Percentiles rank a stretch among this genome's conserved stretches.
phyloP scores from a whole-genome alignment of 495 filamentous ascomycete species.

The Xylaria sp. region DNA sequence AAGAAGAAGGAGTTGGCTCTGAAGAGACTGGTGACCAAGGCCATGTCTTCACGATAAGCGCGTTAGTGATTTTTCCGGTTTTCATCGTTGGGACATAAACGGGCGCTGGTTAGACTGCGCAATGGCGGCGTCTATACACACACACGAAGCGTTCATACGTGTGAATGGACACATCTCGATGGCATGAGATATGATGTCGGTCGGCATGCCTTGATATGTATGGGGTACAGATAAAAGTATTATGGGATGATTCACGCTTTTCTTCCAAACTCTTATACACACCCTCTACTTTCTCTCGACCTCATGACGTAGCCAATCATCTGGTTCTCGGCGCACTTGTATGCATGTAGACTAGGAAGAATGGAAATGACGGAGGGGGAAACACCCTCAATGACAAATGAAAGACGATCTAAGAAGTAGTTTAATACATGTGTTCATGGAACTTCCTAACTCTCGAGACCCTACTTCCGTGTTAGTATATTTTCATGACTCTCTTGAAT shows the following conservation, averaged over 20 bases:
- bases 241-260: slow-evolving; percentile 46
- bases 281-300: slow-evolving; percentile 36
- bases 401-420: slow-evolving; percentile 20
- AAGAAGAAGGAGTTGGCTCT: slow-evolving; percentile 99
- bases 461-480: background rate
- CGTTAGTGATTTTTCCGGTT: slow-evolving; percentile 38
- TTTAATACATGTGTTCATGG: background rate
- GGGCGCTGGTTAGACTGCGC: slow-evolving; percentile 41
- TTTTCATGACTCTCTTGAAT: background rate
- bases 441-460: background rate
- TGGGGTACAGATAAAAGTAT: slow-evolving; percentile 42
- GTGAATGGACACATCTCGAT: slow-evolving; percentile 40
- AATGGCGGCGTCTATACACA: slow-evolving; percentile 31
- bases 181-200: slow-evolving; percentile 40
- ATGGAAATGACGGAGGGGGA: slow-evolving; percentile 35
- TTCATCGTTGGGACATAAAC: slow-evolving; percentile 42
- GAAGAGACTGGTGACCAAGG: slow-evolving; percentile 97
- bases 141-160: slow-evolving; percentile 30
- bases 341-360: slow-evolving; percentile 58
- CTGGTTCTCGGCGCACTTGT: slow-evolving; percentile 49
- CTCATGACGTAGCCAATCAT: slow-evolving; percentile 39
- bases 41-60: slow-evolving; percentile 84
- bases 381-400: slow-evolving; percentile 34
- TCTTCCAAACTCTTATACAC: slow-evolving; percentile 42
- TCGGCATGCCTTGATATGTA: slow-evolving; percentile 33